Evolutionary conservation across 345 rosid genomes (phyloP), one percentile per base, ranked within the genome.

Genomic region (Acer saccharum): DNA sequence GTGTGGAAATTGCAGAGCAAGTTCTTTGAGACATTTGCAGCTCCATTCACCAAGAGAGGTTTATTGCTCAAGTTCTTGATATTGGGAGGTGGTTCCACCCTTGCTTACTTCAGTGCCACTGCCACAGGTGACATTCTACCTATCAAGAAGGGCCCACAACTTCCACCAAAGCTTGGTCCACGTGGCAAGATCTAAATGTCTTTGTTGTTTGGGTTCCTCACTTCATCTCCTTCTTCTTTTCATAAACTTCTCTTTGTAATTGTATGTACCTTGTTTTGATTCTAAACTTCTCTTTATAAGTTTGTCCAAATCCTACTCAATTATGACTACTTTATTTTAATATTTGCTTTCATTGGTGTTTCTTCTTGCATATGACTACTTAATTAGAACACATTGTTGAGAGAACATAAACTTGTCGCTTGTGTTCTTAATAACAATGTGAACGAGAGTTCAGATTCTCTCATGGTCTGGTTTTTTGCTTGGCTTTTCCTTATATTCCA

Each of bases 11-110:
- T 81, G 84, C 90, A 96, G 99, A 94, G 99, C 91, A 96, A 94
- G 88, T 96, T 94, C 92, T 94, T 94, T 75, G 98, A 92, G 90
- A 93, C 93, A 79, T 88, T 89, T 83, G 97, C 90, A 10, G 97
- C 92, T 68, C 99, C 98, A 80, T 93, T 95, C 87, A 91, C 98
- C 79, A 93, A 94, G 91, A 94, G 98, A 86, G 98, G 97, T 58
- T 80, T 91, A 70, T 83, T 96, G 86, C 97, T 96, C 84, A 94
- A 94, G 90, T 96, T 94, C 82, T 87, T 93, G 87, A 87, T 93
- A 69, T 78, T 93, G 84, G 97, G 93, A 80, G 98, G 97, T 64
- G 97, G 98, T 70, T 87, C 93, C 46, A 80, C 89, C 63, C 86
- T 90, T 58, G 91, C 98, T 72, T 93, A 83, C 83, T 79, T 84